Percentiles rank a stretch among this genome's conserved stretches.
phyloP scores from a whole-genome alignment of 2,329 filamentous ascomycete species.

The Myriosclerotinia duriaeana region DNA sequence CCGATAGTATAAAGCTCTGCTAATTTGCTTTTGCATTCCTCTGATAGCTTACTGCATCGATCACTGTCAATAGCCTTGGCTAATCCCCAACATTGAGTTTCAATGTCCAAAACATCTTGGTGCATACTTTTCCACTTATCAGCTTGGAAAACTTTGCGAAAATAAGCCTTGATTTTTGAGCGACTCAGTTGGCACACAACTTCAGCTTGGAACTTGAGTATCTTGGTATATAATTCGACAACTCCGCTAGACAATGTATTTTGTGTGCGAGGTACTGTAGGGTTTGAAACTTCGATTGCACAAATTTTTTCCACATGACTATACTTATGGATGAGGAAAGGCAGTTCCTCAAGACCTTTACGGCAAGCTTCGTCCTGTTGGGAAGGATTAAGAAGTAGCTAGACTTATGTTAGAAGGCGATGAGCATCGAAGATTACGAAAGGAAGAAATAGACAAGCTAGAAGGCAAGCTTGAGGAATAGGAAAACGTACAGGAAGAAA shows the following conservation, averaged over 20 bases:
- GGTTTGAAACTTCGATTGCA: not conserved
- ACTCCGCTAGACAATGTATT: not conserved
- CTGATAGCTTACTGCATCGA: not conserved
- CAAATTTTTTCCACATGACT: slow-evolving; percentile 1
- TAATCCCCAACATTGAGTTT: not conserved
- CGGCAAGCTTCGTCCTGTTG: slow-evolving; percentile 3
- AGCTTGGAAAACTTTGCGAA: not conserved
- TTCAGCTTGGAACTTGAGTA: slow-evolving; percentile 6
- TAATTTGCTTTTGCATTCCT: not conserved
- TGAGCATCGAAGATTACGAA: not conserved
- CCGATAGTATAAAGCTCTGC: not conserved
- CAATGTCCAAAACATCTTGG: not conserved
- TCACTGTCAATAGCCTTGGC: not conserved
- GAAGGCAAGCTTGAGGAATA: not conserved
- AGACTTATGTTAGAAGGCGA: not conserved
- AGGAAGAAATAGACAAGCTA: not conserved
- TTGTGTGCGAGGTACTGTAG: too few relatives aligned
- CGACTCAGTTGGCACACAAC: not conserved
- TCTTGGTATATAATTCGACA: slow-evolving; percentile 8
- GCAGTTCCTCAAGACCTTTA: not conserved
- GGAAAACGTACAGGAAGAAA: not conserved
- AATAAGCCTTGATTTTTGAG: not conserved
- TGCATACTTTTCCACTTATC: not conserved
- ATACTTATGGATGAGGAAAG: slow-evolving; percentile 1
- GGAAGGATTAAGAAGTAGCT: slow-evolving; percentile 7